These are phyloP conservation scores for Waitea zeae DNA, from an alignment of 1,284 basidiomycete species.

Conservation along the genomic window DNA sequence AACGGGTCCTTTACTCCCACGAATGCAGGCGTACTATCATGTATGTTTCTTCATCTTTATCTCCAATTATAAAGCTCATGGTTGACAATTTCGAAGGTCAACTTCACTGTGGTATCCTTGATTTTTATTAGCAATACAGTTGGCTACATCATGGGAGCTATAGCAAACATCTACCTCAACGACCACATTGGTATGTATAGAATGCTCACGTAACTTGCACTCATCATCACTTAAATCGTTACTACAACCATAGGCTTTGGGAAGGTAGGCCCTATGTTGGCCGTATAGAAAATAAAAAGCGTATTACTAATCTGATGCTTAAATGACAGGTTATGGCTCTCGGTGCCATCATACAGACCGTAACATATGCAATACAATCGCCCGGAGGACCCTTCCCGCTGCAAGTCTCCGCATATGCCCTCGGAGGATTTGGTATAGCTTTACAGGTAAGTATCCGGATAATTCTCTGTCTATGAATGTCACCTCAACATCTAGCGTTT, in stretches of 20 bases:
- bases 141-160: constrained; percentile 32
- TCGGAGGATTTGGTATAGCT: no score
- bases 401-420: no score
- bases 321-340: constrained; percentile 17
- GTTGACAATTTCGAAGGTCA: constrained; percentile 20
- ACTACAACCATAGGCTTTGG: background rate
- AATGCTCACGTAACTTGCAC: constrained; percentile 33
- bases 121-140: constrained; percentile 27
- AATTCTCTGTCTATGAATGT: no score
- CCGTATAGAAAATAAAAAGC: background rate
- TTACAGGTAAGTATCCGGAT: no score
- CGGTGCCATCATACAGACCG: constrained; percentile 20
- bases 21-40: constrained; percentile 34
- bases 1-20: constrained; percentile 36
- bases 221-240: constrained; percentile 21
- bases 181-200: constrained; percentile 38
- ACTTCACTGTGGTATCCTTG: constrained; percentile 27
- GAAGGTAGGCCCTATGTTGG: background rate
- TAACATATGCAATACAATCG: constrained; percentile 6
- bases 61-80: background rate
- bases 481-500: no score
- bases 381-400: no score
- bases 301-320: background rate
- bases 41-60: constrained; percentile 15
- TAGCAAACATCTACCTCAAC: constrained; percentile 35